phyloP scores from a whole-genome alignment of 345 rosid species.

The Trapa incisa region DNA sequence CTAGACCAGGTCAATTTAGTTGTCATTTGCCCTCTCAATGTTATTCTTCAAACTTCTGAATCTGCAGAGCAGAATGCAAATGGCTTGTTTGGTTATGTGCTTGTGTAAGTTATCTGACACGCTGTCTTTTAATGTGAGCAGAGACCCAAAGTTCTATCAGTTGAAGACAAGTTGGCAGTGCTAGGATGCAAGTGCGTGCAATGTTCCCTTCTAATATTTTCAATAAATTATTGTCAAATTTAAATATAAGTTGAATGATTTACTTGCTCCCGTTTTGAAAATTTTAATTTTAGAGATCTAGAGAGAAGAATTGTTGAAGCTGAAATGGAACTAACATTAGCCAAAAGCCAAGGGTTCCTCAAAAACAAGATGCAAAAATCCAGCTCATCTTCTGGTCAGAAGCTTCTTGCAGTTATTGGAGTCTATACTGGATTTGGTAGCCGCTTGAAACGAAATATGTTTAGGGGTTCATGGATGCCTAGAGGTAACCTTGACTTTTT shows the following conservation, averaged over 20 bases:
- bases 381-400: conserved; percentile 41
- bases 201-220: not conserved
- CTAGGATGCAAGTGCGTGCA: conserved; percentile 82
- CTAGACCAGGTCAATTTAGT: conserved; percentile 47
- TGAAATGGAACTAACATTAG: conserved; percentile 91
- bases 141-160: conserved; percentile 83
- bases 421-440: conserved; percentile 95
- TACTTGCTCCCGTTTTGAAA: not conserved
- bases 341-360: conserved; percentile 84
- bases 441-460: conserved; percentile 54
- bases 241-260: not conserved
- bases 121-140: conserved; percentile 14
- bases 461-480: conserved; percentile 96
- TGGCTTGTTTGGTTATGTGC: not conserved
- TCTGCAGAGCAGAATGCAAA: not conserved
- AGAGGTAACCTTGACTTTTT: conserved; percentile 26
- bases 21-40: not conserved
- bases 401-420: conserved; percentile 83
- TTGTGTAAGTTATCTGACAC: not conserved
- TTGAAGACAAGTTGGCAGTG: conserved; percentile 67
- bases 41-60: not conserved
- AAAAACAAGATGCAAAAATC: conserved; percentile 31
- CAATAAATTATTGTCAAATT: not conserved
- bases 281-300: conserved; percentile 46
- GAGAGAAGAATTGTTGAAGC: conserved; percentile 80